A percentile compares a stretch with the other conserved stretches of the same genome.
Evolutionary conservation across 1,284 basidiomycete genomes (phyloP).

Genomic region (Pseudozyma sp.): DNA sequence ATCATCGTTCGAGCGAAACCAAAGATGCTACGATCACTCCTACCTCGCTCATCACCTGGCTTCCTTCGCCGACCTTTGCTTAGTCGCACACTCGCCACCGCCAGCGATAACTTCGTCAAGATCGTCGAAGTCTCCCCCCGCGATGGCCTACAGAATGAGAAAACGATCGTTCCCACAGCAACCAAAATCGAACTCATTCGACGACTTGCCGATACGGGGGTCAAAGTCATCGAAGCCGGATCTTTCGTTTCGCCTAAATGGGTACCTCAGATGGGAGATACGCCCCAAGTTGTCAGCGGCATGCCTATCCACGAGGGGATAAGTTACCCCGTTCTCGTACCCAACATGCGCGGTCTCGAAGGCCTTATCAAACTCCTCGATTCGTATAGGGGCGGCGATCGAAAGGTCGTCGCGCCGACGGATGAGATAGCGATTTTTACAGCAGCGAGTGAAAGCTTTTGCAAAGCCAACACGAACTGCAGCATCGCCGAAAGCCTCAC

Average conservation of each 20-base stretch:
- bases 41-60: background rate
- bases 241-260: constrained; percentile 85
- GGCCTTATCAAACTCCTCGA: constrained; percentile 39
- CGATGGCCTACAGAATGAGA: constrained; percentile 94
- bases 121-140: constrained; percentile 93
- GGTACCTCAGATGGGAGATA: constrained; percentile 75
- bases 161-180: constrained; percentile 77
- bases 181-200: constrained; percentile 86
- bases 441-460: constrained; percentile 85
- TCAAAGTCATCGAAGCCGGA: constrained; percentile 83
- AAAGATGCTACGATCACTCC: constrained; percentile 20
- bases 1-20: background rate
- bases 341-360: constrained; percentile 78
- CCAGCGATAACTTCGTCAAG: constrained; percentile 48
- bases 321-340: constrained; percentile 86
- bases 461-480: constrained; percentile 85
- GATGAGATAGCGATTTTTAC: constrained; percentile 92
- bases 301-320: constrained; percentile 74
- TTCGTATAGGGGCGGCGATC: constrained; percentile 3
- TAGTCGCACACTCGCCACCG: constrained; percentile 25
- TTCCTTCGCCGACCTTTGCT: background rate
- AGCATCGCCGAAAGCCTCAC: constrained; percentile 80
- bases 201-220: constrained; percentile 78
- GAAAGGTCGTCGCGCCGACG: constrained; percentile 69
- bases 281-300: constrained; percentile 72